Evolutionary conservation across 169 alveolate species (phyloP).

Genomic region (Neospora caninum): DNA sequence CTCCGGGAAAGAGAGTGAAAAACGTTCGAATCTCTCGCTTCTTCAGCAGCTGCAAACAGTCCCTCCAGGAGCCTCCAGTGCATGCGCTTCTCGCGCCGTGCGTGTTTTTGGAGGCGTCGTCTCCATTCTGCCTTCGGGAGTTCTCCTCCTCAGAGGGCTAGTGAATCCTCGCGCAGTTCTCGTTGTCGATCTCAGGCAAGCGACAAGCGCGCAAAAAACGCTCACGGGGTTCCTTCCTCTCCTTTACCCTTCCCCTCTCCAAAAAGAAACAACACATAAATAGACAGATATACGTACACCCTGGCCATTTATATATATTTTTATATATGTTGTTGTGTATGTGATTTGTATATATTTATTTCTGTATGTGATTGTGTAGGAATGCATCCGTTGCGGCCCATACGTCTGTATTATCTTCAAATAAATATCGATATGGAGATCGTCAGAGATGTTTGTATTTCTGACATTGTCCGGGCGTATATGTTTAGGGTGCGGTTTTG

Average conservation of each 20-base stretch:
- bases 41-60: neutral
- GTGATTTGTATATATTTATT: neutral
- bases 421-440: too few species aligned
- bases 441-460: too few species aligned
- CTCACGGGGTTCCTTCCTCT: too few species aligned
- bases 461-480: too few species aligned
- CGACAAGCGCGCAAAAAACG: neutral
- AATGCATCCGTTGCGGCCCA: too few species aligned
- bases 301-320: neutral
- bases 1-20: neutral
- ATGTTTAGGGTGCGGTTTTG: too few species aligned
- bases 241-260: too few species aligned
- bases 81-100: neutral
- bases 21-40: neutral
- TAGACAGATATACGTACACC: neutral
- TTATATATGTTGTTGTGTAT: neutral
- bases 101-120: neutral
- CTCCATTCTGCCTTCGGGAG: neutral
- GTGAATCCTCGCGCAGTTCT: neutral
- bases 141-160: neutral
- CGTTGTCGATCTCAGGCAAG: slow-evolving; percentile 3
- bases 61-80: neutral
- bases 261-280: too few species aligned
- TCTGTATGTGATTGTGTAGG: neutral
- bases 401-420: too few species aligned